phyloP scores from a whole-genome alignment of 2,329 filamentous ascomycete genomes.

The Colletotrichum musae region DNA sequence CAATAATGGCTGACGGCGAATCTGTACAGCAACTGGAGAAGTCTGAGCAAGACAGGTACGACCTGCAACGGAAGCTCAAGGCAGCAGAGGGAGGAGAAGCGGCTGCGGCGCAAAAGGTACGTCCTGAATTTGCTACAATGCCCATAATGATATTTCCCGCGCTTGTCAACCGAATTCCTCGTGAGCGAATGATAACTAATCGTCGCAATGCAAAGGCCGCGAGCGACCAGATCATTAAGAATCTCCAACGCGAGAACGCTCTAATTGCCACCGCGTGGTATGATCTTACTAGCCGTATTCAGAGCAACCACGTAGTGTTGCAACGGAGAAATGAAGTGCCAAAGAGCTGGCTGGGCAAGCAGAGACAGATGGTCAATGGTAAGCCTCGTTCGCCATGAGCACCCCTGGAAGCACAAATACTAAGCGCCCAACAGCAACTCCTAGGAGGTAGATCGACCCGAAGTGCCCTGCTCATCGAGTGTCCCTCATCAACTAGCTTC shows the following conservation, averaged over 20 bases:
- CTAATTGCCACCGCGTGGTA: slow-evolving; percentile 90
- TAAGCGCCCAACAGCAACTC: slow-evolving; percentile 41
- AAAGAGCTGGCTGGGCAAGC: slow-evolving; percentile 88
- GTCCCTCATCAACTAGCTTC: neutral
- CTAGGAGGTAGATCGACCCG: slow-evolving; percentile 39
- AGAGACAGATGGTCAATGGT: slow-evolving; percentile 80
- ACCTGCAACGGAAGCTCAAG: slow-evolving; percentile 69
- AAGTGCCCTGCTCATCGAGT: slow-evolving; percentile 9
- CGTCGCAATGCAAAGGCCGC: slow-evolving; percentile 57
- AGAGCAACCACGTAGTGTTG: slow-evolving; percentile 86
- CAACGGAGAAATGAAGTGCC: slow-evolving; percentile 82
- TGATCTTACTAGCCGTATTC: slow-evolving; percentile 82
- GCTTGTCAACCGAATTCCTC: neutral
- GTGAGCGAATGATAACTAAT: slow-evolving; percentile 2
- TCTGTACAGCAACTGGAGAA: slow-evolving; percentile 69
- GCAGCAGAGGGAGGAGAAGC: slow-evolving; percentile 64
- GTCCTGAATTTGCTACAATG: slow-evolving; percentile 45
- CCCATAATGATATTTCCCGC: neutral
- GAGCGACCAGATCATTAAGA: slow-evolving; percentile 72
- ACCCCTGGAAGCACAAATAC: slow-evolving; percentile 3
- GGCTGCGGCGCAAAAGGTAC: slow-evolving; percentile 67
- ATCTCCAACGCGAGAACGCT: slow-evolving; percentile 82
- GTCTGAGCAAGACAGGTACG: slow-evolving; percentile 69
- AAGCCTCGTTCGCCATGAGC: slow-evolving; percentile 41
- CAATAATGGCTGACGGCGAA: slow-evolving; percentile 42